These are phyloP conservation scores for Actinomortierella wolfii DNA, from an alignment of 371 early-diverging fungal species.

Conservation along the genomic window DNA sequence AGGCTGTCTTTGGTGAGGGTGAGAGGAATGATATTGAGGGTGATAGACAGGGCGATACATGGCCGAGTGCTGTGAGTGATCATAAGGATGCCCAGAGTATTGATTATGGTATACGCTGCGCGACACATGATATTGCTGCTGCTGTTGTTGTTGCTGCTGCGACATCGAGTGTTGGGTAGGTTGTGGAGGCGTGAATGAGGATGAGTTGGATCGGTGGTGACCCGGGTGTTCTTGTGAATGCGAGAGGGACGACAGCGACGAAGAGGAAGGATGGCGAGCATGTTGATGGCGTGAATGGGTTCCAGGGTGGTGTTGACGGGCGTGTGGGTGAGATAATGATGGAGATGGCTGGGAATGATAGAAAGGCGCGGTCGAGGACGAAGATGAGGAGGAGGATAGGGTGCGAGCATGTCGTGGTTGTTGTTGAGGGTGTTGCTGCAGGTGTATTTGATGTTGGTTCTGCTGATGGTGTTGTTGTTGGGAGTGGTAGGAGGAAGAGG, in stretches of 20 bases:
- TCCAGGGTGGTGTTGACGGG: not conserved
- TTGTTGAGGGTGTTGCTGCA: not conserved
- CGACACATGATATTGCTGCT: no score
- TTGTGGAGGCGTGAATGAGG: not conserved
- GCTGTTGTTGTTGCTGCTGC: no score
- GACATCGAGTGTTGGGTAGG: not conserved
- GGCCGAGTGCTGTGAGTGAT: no score
- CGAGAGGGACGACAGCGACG: not conserved
- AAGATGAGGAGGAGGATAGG: slow-evolving; percentile 5
- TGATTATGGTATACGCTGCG: no score
- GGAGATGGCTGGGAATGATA: slow-evolving; percentile 1
- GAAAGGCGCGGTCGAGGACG: slow-evolving; percentile 1
- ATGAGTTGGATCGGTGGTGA: not conserved
- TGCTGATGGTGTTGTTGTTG: not conserved
- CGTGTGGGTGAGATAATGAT: not conserved
- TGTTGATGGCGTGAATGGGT: not conserved
- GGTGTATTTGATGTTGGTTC: not conserved
- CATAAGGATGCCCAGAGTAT: no score
- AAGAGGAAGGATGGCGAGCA: not conserved
- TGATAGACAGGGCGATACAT: not conserved
- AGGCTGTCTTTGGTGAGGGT: slow-evolving; percentile 3
- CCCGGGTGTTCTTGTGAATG: not conserved
- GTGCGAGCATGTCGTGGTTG: slow-evolving; percentile 9
- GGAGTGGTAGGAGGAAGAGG: not conserved
- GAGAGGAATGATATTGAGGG: not conserved